These are phyloP conservation scores for Arabidopsis thaliana DNA, from an alignment of 345 rosid species.

Conservation along the genomic window TAIR10.1 NC_003076.8:4131501-4132000, in stretches of 20 bases:
- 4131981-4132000: constrained; percentile 22
- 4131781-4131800: constrained; percentile 85
- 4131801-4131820: constrained; percentile 91
- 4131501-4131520: constrained; percentile 55
- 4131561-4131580: constrained; percentile 91
- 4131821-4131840: constrained; percentile 85
- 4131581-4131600: constrained; percentile 94
- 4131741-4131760: constrained; percentile 99
- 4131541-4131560: constrained; percentile 87
- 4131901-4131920: constrained; percentile 87
- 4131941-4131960: constrained; percentile 79
- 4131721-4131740: constrained; percentile 38
- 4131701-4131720: not conserved
- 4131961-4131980: constrained; percentile 18
- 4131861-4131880: constrained; percentile 77
- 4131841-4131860: constrained; percentile 65
- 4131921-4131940: constrained; percentile 97
- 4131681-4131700: constrained; percentile 17
- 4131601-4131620: constrained; percentile 94
- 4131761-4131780: constrained; percentile 98
- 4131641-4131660: not conserved
- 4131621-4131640: constrained; percentile 78
- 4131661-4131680: constrained; percentile 13
- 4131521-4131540: constrained; percentile 78
- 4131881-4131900: constrained; percentile 71